A percentile compares a stretch with the other conserved stretches of the same genome.
phyloP scores from a whole-genome alignment of 75 land plant genomes.

The Sequoiadendron giganteum region DNA sequence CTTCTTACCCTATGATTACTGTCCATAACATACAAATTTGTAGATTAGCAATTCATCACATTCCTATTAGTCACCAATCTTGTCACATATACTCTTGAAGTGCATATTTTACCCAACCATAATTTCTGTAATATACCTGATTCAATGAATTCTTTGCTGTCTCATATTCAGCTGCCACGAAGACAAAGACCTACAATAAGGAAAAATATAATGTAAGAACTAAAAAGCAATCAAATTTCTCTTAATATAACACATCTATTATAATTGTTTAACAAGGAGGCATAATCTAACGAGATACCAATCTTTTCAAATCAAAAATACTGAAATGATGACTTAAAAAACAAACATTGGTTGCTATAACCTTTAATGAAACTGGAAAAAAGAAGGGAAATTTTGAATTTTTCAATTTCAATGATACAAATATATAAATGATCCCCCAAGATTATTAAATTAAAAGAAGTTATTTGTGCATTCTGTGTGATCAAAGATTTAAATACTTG shows the following conservation, averaged over 20 bases:
- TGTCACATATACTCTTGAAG: not conserved
- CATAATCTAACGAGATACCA: not conserved
- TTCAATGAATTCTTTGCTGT: constrained; percentile 71
- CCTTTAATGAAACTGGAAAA: not conserved
- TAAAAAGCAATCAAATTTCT: not conserved
- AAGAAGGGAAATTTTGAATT: too few species aligned
- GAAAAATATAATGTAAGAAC: not conserved
- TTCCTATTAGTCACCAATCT: not conserved
- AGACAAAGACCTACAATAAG: constrained; percentile 74
- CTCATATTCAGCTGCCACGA: constrained; percentile 88
- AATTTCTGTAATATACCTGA: constrained; percentile 51
- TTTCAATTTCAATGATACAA: too few species aligned
- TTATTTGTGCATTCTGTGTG: too few species aligned
- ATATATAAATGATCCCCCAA: too few species aligned
- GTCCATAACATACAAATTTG: not conserved
- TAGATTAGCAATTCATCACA: not conserved
- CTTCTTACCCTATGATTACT: not conserved
- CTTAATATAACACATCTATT: not conserved
- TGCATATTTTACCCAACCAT: not conserved
- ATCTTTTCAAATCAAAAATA: not conserved
- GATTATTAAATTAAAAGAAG: too few species aligned
- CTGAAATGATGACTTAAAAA: not conserved
- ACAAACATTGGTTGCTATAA: not conserved
- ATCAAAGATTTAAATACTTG: too few species aligned
- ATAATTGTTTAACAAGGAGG: not conserved